Evolutionary conservation across 768 basidiomycete species (phyloP).

Genomic region (Sarcodon sp.): DNA sequence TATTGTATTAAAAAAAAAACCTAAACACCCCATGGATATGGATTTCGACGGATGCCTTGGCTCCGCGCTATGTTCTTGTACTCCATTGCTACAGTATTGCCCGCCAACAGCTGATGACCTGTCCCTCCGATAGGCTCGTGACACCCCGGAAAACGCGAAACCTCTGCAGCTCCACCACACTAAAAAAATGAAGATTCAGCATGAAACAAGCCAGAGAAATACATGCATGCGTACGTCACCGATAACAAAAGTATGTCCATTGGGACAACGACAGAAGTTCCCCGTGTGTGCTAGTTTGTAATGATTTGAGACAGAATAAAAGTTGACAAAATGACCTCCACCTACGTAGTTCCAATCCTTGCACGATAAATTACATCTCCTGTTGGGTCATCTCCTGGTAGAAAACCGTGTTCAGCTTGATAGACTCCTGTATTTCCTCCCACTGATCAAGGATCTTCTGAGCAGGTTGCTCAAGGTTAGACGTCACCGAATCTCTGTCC

Average conservation of each 20-base stretch:
- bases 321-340: neutral
- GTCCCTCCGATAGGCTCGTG: conserved; percentile 14
- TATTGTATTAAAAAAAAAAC: too few relatives aligned
- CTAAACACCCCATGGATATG: conserved; percentile 10
- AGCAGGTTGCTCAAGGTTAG: conserved; percentile 26
- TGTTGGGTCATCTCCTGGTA: conserved; percentile 32
- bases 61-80: conserved; percentile 12
- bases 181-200: neutral
- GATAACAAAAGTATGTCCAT: conserved; percentile 18
- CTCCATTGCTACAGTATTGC: conserved; percentile 10
- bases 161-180: conserved; percentile 16
- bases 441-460: conserved; percentile 32
- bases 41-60: conserved; percentile 10
- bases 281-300: conserved; percentile 12
- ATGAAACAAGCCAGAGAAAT: neutral
- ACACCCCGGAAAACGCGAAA: conserved; percentile 14
- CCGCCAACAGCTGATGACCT: conserved; percentile 8
- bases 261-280: conserved; percentile 19
- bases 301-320: neutral
- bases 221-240: conserved; percentile 9
- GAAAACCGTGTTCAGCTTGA: conserved; percentile 26
- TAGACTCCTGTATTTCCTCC: conserved; percentile 23
- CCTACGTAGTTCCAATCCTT: conserved; percentile 36
- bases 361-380: conserved; percentile 26
- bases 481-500: conserved; percentile 25